Evolutionary conservation across 495 filamentous ascomycete species (phyloP).

Genomic region (Penicillium nucicola): DNA sequence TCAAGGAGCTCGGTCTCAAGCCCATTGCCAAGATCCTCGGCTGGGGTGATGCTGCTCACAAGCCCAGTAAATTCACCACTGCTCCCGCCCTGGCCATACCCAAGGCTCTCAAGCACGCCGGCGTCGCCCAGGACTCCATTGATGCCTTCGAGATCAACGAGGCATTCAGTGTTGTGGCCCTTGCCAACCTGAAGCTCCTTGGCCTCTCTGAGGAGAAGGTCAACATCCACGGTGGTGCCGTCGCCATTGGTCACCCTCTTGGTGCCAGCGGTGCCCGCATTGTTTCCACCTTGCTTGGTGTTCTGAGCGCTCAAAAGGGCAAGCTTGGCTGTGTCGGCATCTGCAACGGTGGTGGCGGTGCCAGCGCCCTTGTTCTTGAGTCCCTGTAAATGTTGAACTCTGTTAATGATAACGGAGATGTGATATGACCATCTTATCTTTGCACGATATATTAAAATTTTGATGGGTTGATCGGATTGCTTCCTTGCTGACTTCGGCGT

Average conservation of each 20-base stretch:
- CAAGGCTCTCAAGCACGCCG: slow-evolving; percentile 91
- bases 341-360: slow-evolving; percentile 96
- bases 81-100: slow-evolving; percentile 93
- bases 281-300: slow-evolving; percentile 83
- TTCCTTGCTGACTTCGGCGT: neutral
- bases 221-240: slow-evolving; percentile 92
- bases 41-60: slow-evolving; percentile 90
- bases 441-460: slow-evolving; percentile 12
- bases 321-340: slow-evolving; percentile 95
- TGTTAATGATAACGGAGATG: slow-evolving; percentile 26
- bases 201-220: slow-evolving; percentile 78
- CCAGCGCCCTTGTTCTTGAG: slow-evolving; percentile 88
- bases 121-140: slow-evolving; percentile 66
- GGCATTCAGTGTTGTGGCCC: slow-evolving; percentile 93
- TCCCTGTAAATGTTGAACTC: slow-evolving; percentile 28
- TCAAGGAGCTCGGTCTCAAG: slow-evolving; percentile 83
- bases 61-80: slow-evolving; percentile 92
- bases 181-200: slow-evolving; percentile 93
- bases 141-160: slow-evolving; percentile 99
- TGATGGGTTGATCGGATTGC: slow-evolving; percentile 5
- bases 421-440: slow-evolving; percentile 17
- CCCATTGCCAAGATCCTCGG: slow-evolving; percentile 93
- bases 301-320: slow-evolving; percentile 82
- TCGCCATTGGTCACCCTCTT: slow-evolving; percentile 92
- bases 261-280: slow-evolving; percentile 93